A percentile compares a stretch with the other conserved stretches of the same genome.
phyloP scores from a whole-genome alignment of 1,284 basidiomycete genomes.

The Anthracocystis panici-leucophaei region DNA sequence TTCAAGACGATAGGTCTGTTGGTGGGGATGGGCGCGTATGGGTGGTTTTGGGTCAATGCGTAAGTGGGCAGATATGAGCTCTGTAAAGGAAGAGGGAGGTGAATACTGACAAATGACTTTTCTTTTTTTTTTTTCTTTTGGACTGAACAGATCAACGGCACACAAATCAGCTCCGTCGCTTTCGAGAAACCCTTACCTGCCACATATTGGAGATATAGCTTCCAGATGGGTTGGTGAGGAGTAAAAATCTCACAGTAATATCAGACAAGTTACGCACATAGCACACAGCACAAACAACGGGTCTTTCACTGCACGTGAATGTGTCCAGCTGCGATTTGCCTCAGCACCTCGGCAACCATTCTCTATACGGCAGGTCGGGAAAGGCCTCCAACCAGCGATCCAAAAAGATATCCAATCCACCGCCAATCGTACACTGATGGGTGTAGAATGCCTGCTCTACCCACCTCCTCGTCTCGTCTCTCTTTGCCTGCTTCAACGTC shows the following conservation, averaged over 20 bases:
- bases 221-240: slow-evolving; percentile 59
- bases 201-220: slow-evolving; percentile 51
- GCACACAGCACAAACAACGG: background rate
- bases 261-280: background rate
- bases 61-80: slow-evolving; percentile 24
- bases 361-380: slow-evolving; percentile 34
- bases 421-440: slow-evolving; percentile 63
- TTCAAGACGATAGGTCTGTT: slow-evolving; percentile 61
- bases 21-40: slow-evolving; percentile 57
- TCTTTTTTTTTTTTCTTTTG: background rate
- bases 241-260: slow-evolving; percentile 1
- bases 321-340: background rate
- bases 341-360: slow-evolving; percentile 39
- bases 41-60: slow-evolving; percentile 66
- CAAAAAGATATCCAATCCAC: slow-evolving; percentile 57
- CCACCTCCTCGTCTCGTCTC: slow-evolving; percentile 34
- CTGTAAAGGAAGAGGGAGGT: background rate
- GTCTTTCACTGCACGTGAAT: background rate
- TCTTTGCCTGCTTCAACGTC: slow-evolving; percentile 11
- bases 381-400: slow-evolving; percentile 58
- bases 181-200: slow-evolving; percentile 51
- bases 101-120: background rate
- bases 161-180: slow-evolving; percentile 52
- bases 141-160: slow-evolving; percentile 41
- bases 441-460: slow-evolving; percentile 54